These are phyloP conservation scores for Capsicum pubescens DNA, from an alignment of 257 asterid species.

Conservation along the genomic window DNA sequence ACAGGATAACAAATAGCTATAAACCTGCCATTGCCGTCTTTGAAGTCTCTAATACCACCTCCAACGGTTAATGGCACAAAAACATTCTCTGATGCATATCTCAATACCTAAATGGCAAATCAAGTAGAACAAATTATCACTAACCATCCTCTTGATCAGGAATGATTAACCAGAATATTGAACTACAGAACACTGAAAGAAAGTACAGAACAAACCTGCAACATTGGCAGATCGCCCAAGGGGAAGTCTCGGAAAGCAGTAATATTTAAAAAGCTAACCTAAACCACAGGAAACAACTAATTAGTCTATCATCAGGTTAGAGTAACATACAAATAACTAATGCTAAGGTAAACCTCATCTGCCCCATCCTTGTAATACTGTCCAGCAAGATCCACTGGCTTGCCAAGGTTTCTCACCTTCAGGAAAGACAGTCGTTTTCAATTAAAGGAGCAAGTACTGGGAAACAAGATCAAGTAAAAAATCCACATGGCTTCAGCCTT, in stretches of 20 bases:
- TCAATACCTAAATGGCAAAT: constrained; percentile 61
- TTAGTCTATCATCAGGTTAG: constrained; percentile 17
- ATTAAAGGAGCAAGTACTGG: not conserved
- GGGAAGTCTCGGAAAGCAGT: constrained; percentile 98
- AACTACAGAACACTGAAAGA: not conserved
- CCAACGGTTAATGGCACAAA: constrained; percentile 97
- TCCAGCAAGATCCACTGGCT: constrained; percentile 96
- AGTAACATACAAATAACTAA: constrained; percentile 23
- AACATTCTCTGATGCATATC: constrained; percentile 74
- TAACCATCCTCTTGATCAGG: not conserved
- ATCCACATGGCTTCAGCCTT: not conserved
- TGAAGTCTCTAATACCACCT: constrained; percentile 94
- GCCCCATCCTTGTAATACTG: constrained; percentile 94
- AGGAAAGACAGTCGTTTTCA: constrained; percentile 33
- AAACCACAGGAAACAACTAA: constrained; percentile 32
- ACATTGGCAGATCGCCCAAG: constrained; percentile 93
- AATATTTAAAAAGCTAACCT: constrained; percentile 93
- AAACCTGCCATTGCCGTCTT: constrained; percentile 86
- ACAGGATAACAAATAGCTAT: constrained; percentile 11
- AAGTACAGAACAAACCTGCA: constrained; percentile 63
- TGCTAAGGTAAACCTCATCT: constrained; percentile 73
- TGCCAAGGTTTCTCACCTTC: constrained; percentile 98
- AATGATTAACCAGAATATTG: not conserved
- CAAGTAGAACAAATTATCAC: constrained; percentile 25
- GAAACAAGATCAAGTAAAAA: not conserved